Evolutionary conservation across 1,284 basidiomycete species (phyloP), one percentile per base, ranked within the genome.

Genomic region (Ceratobasidium sp.): DNA sequence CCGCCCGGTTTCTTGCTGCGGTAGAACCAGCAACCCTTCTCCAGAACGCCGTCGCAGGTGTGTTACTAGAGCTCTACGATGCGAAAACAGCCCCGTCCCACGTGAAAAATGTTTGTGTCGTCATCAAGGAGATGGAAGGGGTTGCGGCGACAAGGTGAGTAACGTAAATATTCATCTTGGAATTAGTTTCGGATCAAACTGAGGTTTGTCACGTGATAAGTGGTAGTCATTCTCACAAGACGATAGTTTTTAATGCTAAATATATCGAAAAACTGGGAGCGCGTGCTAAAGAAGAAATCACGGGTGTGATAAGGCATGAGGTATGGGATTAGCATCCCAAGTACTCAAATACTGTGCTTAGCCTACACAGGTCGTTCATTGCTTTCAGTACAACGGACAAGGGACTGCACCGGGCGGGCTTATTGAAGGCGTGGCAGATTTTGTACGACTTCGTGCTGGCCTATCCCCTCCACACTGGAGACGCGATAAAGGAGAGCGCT

Each of bases 341-440:
- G 18, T 21, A 18, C 12, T 5, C 23, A 36, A 30, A 12, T 38
- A 8, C 6, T 36, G 54, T 14, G 12, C 21, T 60, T 40, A 40
- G n/a, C 42, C 30, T 48, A 25, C 42, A 9, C 44, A 69, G 66
- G 66, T 72, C 21, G 73, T 74, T 21, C 74, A 75, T 40, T 73
- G 73, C 18, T 73, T 61, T 46, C 74, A 75, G 59, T 62, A 72
- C 33, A 44, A 73, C 49, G 74, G 66, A 30, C 44, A 60, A 25
- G 62, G 58, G 7, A 48, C 60, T 42, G 69, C 73, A 12, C 74
- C 74, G 6, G 53, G 51, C 11, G 74, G 74, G 16, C 46, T 73
- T 14, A 75, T 75, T 18, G 74, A 75, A 30, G 74, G 74, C 18
- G 33, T 75, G n/a, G 74, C 74, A 36, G 74, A 75, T 33, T 75